Base-by-base conservation (phyloP, 163 green algal species). In the Scenedesmus sp. region DNA sequence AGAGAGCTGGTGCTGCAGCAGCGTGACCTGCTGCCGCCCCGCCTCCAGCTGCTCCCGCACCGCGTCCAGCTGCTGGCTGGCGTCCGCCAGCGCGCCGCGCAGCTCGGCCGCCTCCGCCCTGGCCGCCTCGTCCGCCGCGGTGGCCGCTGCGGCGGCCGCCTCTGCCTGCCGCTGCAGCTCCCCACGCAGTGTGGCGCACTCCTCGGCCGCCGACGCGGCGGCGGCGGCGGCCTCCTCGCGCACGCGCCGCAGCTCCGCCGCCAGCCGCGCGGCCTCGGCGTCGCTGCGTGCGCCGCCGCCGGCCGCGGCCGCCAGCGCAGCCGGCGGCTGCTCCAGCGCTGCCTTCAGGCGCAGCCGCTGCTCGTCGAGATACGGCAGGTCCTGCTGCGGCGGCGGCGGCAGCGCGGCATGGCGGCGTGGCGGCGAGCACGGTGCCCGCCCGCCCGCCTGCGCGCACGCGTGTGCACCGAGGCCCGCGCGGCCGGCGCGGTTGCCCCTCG, bases 351-450 rank as follows among this genome's bases (percentile, higher is more conserved):
- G 54, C n/a, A 44, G 13, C 26, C 36, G 31, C 70, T 78, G 70
- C 44, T 48, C 1, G 4, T 78, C 70, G 24, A 78, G 70, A 7
- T 69, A n/a, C 50, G 24, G 33, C 39, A 78, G 51, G 57, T 78
- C 70, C 67, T 76, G 67, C 67, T 76, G 67, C 39, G 24, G 42
- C 64, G 26, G 17, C 31, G 45, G 24, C 48, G 13, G 45, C 64
- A 73, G 42, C n/a, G n/a, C n/a, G n/a, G n/a, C n/a, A n/a, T n/a
- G n/a, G n/a, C n/a, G n/a, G n/a, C n/a, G n/a, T n/a, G n/a, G n/a
- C n/a, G n/a, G n/a, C n/a, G n/a, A n/a, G n/a, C n/a, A n/a, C n/a
- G n/a, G n/a, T n/a, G n/a, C n/a, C n/a, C n/a, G n/a, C n/a, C n/a
- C n/a, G n/a, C n/a, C n/a, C n/a, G n/a, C n/a, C n/a, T n/a, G n/a